A percentile compares a stretch with the other conserved stretches of the same genome.
phyloP scores from a whole-genome alignment of 2,329 filamentous ascomycete genomes.

The Phaeosphaeria sp. region DNA sequence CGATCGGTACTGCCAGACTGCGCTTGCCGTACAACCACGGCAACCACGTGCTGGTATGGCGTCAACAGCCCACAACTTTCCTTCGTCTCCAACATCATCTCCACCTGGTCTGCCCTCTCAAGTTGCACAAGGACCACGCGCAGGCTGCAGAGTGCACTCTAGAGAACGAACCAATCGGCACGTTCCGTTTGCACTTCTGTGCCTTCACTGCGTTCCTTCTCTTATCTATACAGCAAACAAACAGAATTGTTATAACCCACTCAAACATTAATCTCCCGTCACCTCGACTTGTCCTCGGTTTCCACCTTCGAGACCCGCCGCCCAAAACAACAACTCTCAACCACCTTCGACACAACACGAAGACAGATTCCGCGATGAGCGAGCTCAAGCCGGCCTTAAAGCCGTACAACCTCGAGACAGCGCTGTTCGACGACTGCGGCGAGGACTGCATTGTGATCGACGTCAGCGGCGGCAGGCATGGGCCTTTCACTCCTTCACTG shows the following conservation, averaged over 20 bases:
- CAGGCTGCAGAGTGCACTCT: background rate
- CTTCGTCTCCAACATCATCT: background rate
- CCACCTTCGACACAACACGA: background rate
- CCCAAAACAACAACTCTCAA: background rate
- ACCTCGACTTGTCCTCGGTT: background rate
- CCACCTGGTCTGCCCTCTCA: background rate
- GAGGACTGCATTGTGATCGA: slow-evolving; percentile 26
- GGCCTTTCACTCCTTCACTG: slow-evolving; percentile 15
- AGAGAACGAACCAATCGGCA: background rate
- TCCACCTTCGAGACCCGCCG: background rate
- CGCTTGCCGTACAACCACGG: background rate
- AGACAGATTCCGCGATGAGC: slow-evolving; percentile 14
- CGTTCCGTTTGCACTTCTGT: slow-evolving; percentile 7
- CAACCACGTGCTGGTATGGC: background rate
- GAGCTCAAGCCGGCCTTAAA: slow-evolving; percentile 15
- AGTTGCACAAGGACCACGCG: background rate
- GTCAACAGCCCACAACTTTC: background rate
- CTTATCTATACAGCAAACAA: slow-evolving; percentile 14
- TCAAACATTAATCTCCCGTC: background rate
- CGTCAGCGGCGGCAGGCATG: slow-evolving; percentile 16
- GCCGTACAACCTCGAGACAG: slow-evolving; percentile 19
- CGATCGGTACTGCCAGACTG: background rate
- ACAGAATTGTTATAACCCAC: background rate
- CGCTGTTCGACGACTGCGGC: slow-evolving; percentile 14
- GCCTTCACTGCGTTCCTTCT: slow-evolving; percentile 13